Percentiles rank a stretch among this genome's conserved stretches.
Conservation (phyloP, 2,329 filamentous ascomycete genomes). For the Fusarium neocosmosporiellum region DNA sequence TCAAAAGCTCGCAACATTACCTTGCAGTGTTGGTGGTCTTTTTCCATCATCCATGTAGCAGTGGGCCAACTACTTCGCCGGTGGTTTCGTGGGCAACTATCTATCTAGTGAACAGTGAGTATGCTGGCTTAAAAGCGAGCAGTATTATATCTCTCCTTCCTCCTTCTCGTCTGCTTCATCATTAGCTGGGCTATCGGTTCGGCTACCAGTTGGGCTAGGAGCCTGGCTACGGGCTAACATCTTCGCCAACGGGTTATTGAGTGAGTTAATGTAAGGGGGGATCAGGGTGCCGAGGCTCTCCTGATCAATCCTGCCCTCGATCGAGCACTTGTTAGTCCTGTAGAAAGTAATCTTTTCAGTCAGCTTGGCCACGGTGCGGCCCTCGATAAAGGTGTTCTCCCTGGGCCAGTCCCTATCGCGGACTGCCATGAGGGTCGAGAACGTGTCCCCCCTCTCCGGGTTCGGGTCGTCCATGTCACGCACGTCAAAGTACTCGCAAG, state of each 20-base stretch:
- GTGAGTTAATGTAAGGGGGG: background rate
- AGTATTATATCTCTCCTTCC: background rate
- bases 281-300: constrained; percentile 11
- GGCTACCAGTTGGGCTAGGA: background rate
- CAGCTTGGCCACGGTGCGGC: constrained; percentile 30
- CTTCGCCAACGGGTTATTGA: background rate
- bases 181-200: background rate
- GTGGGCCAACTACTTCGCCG: background rate
- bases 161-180: background rate
- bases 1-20: background rate
- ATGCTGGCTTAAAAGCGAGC: background rate
- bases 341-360: constrained; percentile 26
- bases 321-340: constrained; percentile 22
- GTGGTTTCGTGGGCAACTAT: background rate
- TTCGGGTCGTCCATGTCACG: constrained; percentile 13
- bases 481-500: constrained; percentile 34
- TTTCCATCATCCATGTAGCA: background rate
- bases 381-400: constrained; percentile 17
- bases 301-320: constrained; percentile 22
- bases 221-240: background rate
- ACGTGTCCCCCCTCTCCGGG: background rate
- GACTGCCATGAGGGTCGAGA: constrained; percentile 10
- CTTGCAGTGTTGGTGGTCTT: background rate
- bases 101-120: background rate
- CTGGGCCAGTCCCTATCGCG: constrained; percentile 7